phyloP scores from a whole-genome alignment of 2,329 filamentous ascomycete genomes.

The Diplodia intermedia region DNA sequence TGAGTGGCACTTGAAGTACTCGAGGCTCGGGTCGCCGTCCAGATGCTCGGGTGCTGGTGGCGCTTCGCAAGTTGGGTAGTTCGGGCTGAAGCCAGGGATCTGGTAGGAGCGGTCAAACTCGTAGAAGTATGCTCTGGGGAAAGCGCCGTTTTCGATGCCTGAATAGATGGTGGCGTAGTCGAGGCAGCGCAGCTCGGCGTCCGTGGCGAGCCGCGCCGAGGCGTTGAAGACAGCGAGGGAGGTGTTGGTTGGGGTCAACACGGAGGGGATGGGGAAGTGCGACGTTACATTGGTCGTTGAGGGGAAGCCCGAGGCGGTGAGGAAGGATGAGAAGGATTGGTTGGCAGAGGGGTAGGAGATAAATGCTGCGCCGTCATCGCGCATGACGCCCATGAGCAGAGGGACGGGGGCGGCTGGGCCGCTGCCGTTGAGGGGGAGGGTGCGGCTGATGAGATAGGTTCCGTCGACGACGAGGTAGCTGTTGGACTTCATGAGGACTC shows the following conservation, averaged over 20 bases:
- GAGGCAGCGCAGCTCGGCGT: conserved; percentile 44
- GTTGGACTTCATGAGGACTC: background rate
- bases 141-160: conserved; percentile 39
- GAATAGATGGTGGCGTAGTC: conserved; percentile 41
- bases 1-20: conserved; percentile 42
- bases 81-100: conserved; percentile 40
- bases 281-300: conserved; percentile 33
- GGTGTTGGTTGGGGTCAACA: conserved; percentile 39
- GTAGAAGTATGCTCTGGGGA: conserved; percentile 41
- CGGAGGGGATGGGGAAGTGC: conserved; percentile 36
- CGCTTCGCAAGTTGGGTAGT: conserved; percentile 46
- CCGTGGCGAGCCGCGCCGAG: conserved; percentile 42
- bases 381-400: conserved; percentile 43
- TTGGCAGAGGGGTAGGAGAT: conserved; percentile 39
- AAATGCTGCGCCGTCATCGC: conserved; percentile 45
- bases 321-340: conserved; percentile 37
- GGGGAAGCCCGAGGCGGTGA: conserved; percentile 36
- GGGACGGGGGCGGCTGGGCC: conserved; percentile 36
- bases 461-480: conserved; percentile 46
- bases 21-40: conserved; percentile 38
- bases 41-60: conserved; percentile 39
- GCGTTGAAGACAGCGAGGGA: conserved; percentile 46
- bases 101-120: conserved; percentile 46
- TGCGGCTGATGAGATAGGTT: conserved; percentile 40
- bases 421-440: conserved; percentile 37